Conservation (phyloP, 495 filamentous ascomycete species). For the Aspergillus sparsus region DNA sequence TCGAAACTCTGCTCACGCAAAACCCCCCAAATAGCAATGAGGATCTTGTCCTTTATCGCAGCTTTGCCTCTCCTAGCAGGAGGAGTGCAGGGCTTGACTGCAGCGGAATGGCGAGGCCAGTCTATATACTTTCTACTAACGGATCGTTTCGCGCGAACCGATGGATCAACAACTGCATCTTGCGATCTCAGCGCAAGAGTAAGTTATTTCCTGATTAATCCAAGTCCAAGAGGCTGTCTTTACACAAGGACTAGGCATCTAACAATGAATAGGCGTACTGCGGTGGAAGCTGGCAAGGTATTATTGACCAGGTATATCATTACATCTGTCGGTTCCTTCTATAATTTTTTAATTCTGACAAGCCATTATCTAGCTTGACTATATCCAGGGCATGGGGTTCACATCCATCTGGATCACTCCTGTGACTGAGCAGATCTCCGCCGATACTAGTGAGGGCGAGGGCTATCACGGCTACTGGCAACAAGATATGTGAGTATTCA, state of each 20-base stretch:
- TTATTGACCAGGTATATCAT: constrained; percentile 59
- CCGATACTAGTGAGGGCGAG: constrained; percentile 50
- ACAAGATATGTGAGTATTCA: constrained; percentile 53
- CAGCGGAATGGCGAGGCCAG: constrained; percentile 60
- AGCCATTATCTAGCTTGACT: constrained; percentile 36
- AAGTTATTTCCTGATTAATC: neutral
- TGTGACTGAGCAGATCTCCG: constrained; percentile 62
- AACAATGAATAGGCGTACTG: constrained; percentile 55
- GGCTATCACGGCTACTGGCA: constrained; percentile 81
- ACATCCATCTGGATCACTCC: constrained; percentile 84
- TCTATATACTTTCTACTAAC: constrained; percentile 76
- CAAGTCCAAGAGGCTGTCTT: neutral
- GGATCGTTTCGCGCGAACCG: constrained; percentile 69
- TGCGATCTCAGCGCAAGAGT: constrained; percentile 49
- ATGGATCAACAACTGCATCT: constrained; percentile 59
- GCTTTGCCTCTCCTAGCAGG: neutral
- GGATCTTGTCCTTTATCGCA: no score
- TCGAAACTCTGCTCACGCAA: no score
- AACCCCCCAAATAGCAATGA: no score
- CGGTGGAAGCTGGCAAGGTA: constrained; percentile 71
- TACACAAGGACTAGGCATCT: neutral
- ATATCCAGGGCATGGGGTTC: constrained; percentile 75
- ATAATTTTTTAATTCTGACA: constrained; percentile 5
- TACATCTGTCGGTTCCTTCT: neutral
- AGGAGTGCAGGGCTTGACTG: neutral